These are phyloP conservation scores for Abrus precatorius DNA, from an alignment of 306 rosid genomes.

Conservation along the genomic window DNA sequence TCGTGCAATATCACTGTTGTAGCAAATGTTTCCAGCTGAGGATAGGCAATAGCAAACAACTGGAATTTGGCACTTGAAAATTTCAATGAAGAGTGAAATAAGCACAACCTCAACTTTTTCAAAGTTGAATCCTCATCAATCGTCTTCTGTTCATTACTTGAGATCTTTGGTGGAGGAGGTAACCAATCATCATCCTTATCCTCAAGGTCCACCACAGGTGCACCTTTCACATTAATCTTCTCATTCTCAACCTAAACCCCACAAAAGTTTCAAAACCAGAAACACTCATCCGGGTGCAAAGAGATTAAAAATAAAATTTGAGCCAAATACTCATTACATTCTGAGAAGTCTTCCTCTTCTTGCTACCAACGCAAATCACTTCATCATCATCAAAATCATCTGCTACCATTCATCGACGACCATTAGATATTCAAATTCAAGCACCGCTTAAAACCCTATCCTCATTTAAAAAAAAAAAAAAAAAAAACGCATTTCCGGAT, in stretches of 20 bases:
- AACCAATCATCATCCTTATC: slow-evolving; percentile 88
- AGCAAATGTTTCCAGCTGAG: not conserved
- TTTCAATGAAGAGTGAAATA: not conserved
- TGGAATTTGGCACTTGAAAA: slow-evolving; percentile 6
- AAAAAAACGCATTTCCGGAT: not conserved
- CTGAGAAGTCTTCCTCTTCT: slow-evolving; percentile 57
- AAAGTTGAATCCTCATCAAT: slow-evolving; percentile 72
- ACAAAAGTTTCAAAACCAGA: slow-evolving; percentile 29
- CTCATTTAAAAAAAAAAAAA: not conserved
- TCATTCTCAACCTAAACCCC: slow-evolving; percentile 58
- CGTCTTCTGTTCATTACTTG: slow-evolving; percentile 32
- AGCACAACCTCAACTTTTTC: slow-evolving; percentile 71
- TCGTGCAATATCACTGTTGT: not conserved
- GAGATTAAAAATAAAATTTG: not conserved
- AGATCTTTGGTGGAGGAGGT: slow-evolving; percentile 83
- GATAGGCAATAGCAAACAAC: slow-evolving; percentile 5
- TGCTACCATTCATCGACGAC: slow-evolving; percentile 39
- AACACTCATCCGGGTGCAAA: not conserved
- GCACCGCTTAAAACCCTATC: not conserved
- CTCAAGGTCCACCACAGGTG: slow-evolving; percentile 58
- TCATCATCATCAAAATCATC: slow-evolving; percentile 61
- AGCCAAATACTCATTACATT: slow-evolving; percentile 36
- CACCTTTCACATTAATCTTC: slow-evolving; percentile 40
- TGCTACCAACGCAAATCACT: slow-evolving; percentile 42
- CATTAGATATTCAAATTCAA: slow-evolving; percentile 19